phyloP scores from a whole-genome alignment of 2,329 filamentous ascomycete species.

The Paramyrothecium sp. region DNA sequence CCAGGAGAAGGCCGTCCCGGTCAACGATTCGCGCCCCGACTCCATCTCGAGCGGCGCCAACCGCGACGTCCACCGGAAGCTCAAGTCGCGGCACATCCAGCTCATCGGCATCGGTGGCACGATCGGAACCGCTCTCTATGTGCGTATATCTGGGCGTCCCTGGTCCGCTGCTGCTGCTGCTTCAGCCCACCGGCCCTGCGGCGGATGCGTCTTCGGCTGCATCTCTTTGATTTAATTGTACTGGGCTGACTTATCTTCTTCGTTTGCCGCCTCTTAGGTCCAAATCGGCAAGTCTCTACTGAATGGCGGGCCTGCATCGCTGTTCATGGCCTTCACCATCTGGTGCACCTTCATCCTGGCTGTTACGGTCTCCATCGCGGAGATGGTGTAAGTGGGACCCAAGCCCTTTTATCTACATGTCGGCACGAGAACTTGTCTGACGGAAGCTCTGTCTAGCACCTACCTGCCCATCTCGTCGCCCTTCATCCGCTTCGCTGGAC shows the following conservation, averaged over 20 bases:
- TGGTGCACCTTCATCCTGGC: constrained; percentile 63
- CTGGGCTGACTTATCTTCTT: constrained; percentile 7
- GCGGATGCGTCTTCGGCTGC: too few relatives aligned
- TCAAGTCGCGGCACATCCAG: constrained; percentile 58
- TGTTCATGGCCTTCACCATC: constrained; percentile 59
- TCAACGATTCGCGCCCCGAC: background rate
- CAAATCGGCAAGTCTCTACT: constrained; percentile 58
- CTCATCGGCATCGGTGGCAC: constrained; percentile 63
- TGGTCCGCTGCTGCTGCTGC: background rate
- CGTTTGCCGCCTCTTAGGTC: constrained; percentile 28
- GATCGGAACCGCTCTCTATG: constrained; percentile 61
- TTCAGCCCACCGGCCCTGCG: background rate
- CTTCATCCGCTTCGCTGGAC: constrained; percentile 75
- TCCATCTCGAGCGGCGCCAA: constrained; percentile 4
- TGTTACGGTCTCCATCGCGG: constrained; percentile 62
- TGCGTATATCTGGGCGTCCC: constrained; percentile 24
- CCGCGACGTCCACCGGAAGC: constrained; percentile 42
- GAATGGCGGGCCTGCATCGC: constrained; percentile 56
- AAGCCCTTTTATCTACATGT: background rate
- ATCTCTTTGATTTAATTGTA: too few relatives aligned
- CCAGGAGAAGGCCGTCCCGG: constrained; percentile 15
- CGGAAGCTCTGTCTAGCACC: constrained; percentile 30
- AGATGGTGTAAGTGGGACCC: constrained; percentile 59
- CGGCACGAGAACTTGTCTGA: background rate
- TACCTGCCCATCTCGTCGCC: constrained; percentile 75